Conservation (phyloP, 2,329 filamentous ascomycete genomes). For the Plenodomus lindquistii region DNA sequence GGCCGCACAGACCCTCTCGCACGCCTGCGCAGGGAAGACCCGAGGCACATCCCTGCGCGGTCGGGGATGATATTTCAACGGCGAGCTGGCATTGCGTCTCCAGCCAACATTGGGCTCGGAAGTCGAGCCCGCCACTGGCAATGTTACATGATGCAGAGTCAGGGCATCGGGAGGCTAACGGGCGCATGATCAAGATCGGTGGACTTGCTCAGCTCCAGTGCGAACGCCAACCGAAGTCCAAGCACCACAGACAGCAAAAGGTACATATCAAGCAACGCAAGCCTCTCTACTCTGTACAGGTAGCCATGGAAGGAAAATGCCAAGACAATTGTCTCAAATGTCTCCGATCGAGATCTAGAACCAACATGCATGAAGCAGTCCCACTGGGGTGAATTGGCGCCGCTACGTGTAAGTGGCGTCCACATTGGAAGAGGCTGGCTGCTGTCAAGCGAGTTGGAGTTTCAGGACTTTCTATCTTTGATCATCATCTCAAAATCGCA, state of each 20-base stretch:
- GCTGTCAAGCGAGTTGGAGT: background rate
- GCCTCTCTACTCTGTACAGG: background rate
- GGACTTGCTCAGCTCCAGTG: constrained; percentile 15
- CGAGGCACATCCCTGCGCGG: constrained; percentile 22
- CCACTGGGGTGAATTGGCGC: background rate
- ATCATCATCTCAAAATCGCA: background rate
- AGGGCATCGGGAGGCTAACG: constrained; percentile 8
- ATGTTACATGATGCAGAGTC: constrained; percentile 7
- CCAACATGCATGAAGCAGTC: background rate
- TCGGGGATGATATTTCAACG: constrained; percentile 12
- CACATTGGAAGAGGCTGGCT: background rate
- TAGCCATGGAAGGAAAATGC: background rate
- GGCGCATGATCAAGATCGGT: background rate
- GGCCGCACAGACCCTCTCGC: constrained; percentile 10
- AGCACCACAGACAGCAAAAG: constrained; percentile 4
- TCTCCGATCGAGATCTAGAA: background rate
- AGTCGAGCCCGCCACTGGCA: constrained; percentile 5
- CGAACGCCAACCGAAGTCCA: constrained; percentile 25
- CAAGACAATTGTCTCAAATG: background rate
- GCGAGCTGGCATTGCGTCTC: constrained; percentile 18
- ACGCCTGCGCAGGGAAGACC: constrained; percentile 15
- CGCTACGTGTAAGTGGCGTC: background rate
- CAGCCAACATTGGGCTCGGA: constrained; percentile 12
- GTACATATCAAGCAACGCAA: constrained; percentile 9
- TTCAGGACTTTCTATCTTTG: background rate